Base-by-base conservation (phyloP, 495 filamentous ascomycete species). In the Penicillium paradoxum region DNA sequence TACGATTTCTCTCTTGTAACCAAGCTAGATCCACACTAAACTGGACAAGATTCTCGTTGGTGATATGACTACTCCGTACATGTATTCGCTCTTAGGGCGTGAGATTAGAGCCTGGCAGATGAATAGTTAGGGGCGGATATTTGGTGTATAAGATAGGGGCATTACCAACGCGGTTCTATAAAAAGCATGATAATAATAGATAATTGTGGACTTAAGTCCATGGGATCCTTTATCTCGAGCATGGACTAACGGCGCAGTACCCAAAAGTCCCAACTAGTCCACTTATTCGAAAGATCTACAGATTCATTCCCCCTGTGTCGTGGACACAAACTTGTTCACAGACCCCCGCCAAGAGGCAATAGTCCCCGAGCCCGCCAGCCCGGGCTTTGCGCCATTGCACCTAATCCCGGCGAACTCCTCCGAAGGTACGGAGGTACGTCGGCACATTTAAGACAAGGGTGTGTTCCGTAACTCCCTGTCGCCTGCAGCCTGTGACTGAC, bases 191-290 rank as follows among this genome's bases (percentile, higher is more conserved):
- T 3, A 36, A 36, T 3, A 6, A 36, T 73, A 19, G 72, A 71
- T 65, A 3, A 7, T 3, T 27, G 24, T 7, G 24, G 24, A 3
- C 24, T 90, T 93, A 42, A n/a, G 87, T 89, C 24, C 3, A 27
- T 27, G 24, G 24, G 3, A 3, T 27, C 3, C 7, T 27, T 27
- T 27, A 27, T 27, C 24, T 27, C 3, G 24, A 27, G 7, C 24
- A 29, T 78, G 67, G 4, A 10, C 18, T 14, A 21, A 22, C n/a
- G n/a, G 6, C n/a, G 7, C 13, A 44, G 27, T 3, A 22, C 4
- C 41, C 9, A n/a, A 10, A 10, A 4, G n/a, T 29, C n/a, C 41
- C 11, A 27, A 15, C 24, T 27, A 11, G 13, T 17, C 7, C n/a
- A 44, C 3, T 6, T 15, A 15, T 5, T 7, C 24, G 66, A 91